These are phyloP conservation scores for Candida pseudoviswanathii DNA, from an alignment of 1,139 yeast species.

Conservation along the genomic window DNA sequence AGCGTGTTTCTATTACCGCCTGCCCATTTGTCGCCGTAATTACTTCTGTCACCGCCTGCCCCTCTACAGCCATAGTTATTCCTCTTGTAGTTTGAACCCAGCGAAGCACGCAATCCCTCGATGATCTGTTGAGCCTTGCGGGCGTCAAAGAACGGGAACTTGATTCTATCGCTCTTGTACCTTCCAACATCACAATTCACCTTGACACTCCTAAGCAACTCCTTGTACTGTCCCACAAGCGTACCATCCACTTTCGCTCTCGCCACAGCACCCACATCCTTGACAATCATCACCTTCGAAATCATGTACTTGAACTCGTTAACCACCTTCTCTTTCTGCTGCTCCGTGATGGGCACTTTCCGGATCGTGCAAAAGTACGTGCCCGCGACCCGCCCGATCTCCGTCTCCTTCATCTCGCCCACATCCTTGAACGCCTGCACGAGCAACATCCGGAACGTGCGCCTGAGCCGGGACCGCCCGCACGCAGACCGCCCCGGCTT, in stretches of 20 bases:
- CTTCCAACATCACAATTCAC: not conserved
- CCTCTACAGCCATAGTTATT: no score
- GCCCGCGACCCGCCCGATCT: slow-evolving; percentile 28
- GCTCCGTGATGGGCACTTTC: slow-evolving; percentile 37
- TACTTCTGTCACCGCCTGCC: no score
- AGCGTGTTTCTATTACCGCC: no score
- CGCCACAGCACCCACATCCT: no score
- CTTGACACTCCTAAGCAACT: not conserved
- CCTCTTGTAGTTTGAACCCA: no score
- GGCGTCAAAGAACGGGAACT: not conserved
- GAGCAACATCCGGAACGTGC: slow-evolving; percentile 17
- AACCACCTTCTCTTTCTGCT: slow-evolving; percentile 30
- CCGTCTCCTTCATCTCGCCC: slow-evolving; percentile 5
- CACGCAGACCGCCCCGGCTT: slow-evolving; percentile 38
- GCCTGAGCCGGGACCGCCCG: slow-evolving; percentile 31
- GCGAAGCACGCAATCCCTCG: no score
- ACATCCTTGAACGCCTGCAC: slow-evolving; percentile 9
- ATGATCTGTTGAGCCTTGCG: not conserved
- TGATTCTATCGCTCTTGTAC: not conserved
- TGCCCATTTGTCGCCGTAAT: no score
- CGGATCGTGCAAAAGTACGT: slow-evolving; percentile 42
- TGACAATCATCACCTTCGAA: not conserved
- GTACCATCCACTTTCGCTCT: not conserved
- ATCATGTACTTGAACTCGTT: not conserved
- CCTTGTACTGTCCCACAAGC: not conserved